Base-by-base conservation (phyloP, 352 stramenopile species). In the Phytophthora pseudosyringae region DNA sequence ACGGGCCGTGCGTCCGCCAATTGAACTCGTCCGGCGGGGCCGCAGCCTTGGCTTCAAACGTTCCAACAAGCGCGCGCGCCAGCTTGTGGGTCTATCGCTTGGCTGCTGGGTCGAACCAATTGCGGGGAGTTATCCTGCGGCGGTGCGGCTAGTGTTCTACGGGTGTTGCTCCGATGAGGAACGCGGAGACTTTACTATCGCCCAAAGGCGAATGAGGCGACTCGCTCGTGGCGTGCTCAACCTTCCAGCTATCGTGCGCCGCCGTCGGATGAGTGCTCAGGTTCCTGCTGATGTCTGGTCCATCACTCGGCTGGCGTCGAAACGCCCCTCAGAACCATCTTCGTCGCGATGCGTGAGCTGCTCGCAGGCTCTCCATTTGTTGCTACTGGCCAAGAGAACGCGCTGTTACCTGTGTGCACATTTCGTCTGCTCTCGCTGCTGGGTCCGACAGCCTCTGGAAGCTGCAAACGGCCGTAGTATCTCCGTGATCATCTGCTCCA, bases 341-440 rank as follows among this genome's bases (percentile, higher is more conserved):
- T 32, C 58, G 3, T 59, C 69, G 2, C 69, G 62, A 43, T 92
- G 83, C 28, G 67, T 86, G 29, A 74, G 59, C 48, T 90, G 83
- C 41, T 78, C 71, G 3, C 75, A 68, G 25, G 55, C 50, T 15
- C 52, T 90, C 3, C 51, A 63, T 35, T 31, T 38, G 10, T 28
- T 71, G 21, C 25, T 72, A 10, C 35, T 64, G 41, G 51, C 53
- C 38, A 70, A 73, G 50, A 73, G 69, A 33, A 62, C 44, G 13
- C 65, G 51, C 1, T 81, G 73, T 36, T 74, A 74, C 10, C 41
- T 81, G 21, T 81, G 73, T 39, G 65, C 55, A 6, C 59, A 76
- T 26, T 67, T 64, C 10, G 73, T 81, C 3, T 81, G 73, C 10
- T 64, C 67, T 9, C 48, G 46, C 1, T 81, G 73, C 38, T 69